Percentiles rank a stretch among this genome's conserved stretches.
Conservation (phyloP, 139 green algal species). For the Chlamydomonas incerta region DNA sequence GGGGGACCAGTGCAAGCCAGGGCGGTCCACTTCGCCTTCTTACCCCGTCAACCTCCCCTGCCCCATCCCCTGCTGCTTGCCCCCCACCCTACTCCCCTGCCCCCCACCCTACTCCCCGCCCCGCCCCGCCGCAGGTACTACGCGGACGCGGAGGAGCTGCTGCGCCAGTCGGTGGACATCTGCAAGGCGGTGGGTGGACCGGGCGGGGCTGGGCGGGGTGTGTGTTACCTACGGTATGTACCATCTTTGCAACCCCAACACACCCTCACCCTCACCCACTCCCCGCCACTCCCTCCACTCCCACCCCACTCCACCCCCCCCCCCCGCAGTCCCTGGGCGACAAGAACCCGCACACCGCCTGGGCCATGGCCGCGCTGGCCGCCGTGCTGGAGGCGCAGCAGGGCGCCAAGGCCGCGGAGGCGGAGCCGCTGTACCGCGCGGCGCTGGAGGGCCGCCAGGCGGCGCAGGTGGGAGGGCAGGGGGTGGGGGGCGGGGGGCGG, state of each 20-base stretch:
- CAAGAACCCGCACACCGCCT: slow-evolving; percentile 33
- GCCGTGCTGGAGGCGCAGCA: slow-evolving; percentile 26
- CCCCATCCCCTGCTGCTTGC: too few relatives aligned
- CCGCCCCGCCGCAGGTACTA: not conserved
- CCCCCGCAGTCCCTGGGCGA: slow-evolving; percentile 29
- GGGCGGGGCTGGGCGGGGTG: not conserved
- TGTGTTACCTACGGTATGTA: not conserved
- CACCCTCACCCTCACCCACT: too few relatives aligned
- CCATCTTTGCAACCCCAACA: not conserved
- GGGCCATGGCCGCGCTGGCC: slow-evolving; percentile 25
- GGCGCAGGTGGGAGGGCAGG: too few relatives aligned
- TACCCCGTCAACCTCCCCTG: too few relatives aligned
- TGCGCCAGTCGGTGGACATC: slow-evolving; percentile 28
- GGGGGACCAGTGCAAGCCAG: too few relatives aligned
- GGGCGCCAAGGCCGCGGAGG: slow-evolving; percentile 19
- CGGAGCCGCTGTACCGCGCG: slow-evolving; percentile 29
- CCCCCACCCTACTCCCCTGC: too few relatives aligned
- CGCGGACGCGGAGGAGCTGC: slow-evolving; percentile 40
- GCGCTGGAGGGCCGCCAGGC: not conserved
- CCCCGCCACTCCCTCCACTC: too few relatives aligned
- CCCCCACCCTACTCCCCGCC: too few relatives aligned
- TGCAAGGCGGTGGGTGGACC: slow-evolving; percentile 12
- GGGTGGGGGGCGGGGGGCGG: too few relatives aligned
- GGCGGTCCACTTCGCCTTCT: too few relatives aligned
- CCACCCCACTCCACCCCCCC: too few relatives aligned